Evolutionary conservation across 164 flowering plant species (phyloP), one percentile per base, ranked within the genome.

Genomic region (Warburgia ugandensis): DNA sequence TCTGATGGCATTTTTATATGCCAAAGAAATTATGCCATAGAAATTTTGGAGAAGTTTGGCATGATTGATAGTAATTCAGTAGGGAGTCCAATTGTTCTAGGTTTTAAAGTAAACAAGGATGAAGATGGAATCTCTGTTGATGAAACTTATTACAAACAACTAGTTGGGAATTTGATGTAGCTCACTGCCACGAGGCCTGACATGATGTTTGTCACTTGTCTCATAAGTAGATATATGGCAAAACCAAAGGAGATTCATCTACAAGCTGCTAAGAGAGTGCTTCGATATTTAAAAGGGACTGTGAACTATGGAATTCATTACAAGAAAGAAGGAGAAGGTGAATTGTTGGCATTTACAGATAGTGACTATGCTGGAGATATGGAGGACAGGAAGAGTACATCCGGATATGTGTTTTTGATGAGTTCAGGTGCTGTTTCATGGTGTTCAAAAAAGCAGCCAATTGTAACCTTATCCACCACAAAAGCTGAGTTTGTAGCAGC

Each of bases 141-240:
- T 56, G 45, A 25, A 29, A 56, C 55, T 4, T 16, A 29, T 4
- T 68, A 60, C 51, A 56, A 52, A 49, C 52, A 50, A 21, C 22
- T 69, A 30, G 63, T 66, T 4, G 68, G 68, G 0, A 63, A 66
- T 45, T 37, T 71, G n/a, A 40, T 56, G 66, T 71, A 67, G 33
- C 52, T 67, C 35, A 63, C 65, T 7, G 27, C 52, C 11, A 61
- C 57, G 14, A 52, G 48, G 29, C 70, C 56, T 14, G 62, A 64
- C 38, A 43, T 61, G 11, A 59, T 49, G 50, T 68, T 39, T 49
- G 42, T 29, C 16, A 46, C 51, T 23, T 27, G 66, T 37, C 23
- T 67, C n/a, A 39, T 63, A 6, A 56, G 65, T 29, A 51, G 51
- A 20, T 62, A 29, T 37, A 70, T 70, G 68, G 37, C n/a, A 17